Evolutionary conservation across 164 flowering plant species (phyloP), one percentile per base, ranked within the genome.

Genomic region (Magnolia kwangsiensis): DNA sequence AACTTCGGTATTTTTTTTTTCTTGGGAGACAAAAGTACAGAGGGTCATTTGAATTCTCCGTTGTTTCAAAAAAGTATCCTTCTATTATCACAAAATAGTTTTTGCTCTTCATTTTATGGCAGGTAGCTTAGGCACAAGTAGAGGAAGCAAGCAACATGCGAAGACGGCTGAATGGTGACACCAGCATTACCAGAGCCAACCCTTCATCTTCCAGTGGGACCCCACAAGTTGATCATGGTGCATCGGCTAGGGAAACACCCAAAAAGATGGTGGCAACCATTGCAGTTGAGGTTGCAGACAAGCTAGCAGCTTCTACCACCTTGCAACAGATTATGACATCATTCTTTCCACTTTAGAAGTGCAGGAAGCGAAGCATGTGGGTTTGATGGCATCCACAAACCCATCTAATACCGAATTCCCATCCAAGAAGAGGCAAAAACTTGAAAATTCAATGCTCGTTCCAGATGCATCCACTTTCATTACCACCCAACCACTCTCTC

Each of bases 221-320:
- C 16, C 65, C 79, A 14, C 24, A 79, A 14, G 11, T 18, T 13
- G 84, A 88, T 77, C 14, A 84, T 37, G 83, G 79, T 71, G 27
- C 84, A 72, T 84, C 85, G 77, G 55, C 76, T 7, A 89, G 82
- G 29, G 86, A 85, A 72, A 73, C 87, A 49, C 66, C 84, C 3
- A 90, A 83, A 83, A 91, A 79, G 78, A 83, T 94, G 4, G 88
- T 98, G 69, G 92, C 98, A 72, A 86, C 90, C 70, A 86, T 93
- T 81, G 99, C 98, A 61, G 98, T 96, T 45, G 91, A 84, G 84
- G 97, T 94, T 79, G 98, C 97, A 19, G 99, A 94, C 81, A 96
- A 84, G 86, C 93, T 96, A 50, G 83, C 98, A 61, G 97, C 99
- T 31, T 96, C 98, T 50, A 86, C 84, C 78, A 90, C 92, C 8